phyloP scores from a whole-genome alignment of 108 stramenopile species.

The Parmales sp. region DNA sequence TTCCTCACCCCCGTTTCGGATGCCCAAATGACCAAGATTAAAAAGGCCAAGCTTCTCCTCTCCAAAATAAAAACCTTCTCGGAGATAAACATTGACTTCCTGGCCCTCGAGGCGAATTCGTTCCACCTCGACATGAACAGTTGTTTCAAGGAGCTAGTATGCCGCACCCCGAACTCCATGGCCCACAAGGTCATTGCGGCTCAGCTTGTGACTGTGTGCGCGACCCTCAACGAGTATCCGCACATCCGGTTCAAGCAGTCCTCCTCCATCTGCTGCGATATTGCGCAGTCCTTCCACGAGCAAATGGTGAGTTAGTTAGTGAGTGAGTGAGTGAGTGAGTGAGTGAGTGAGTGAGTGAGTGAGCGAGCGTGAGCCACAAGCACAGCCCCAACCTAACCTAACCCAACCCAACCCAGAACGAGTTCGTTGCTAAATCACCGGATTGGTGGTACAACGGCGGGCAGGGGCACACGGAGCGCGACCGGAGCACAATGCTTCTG shows the following conservation, averaged over 20 bases:
- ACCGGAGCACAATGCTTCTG: conserved; percentile 74
- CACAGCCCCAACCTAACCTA: too few species aligned
- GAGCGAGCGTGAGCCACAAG: too few species aligned
- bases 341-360: too few species aligned
- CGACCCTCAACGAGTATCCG: conserved; percentile 92
- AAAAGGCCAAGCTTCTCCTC: conserved; percentile 65
- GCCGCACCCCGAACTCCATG: conserved; percentile 20
- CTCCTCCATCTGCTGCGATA: conserved; percentile 42
- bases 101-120: conserved; percentile 71
- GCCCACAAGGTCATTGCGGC: conserved; percentile 41
- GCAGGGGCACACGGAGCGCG: conserved; percentile 47
- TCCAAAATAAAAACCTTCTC: conserved; percentile 52
- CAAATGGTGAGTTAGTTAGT: too few species aligned
- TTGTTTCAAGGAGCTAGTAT: conserved; percentile 35
- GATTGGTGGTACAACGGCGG: conserved; percentile 81
- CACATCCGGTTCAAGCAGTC: conserved; percentile 72
- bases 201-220: conserved; percentile 87
- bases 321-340: too few species aligned
- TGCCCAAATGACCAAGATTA: conserved; percentile 55
- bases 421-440: conserved; percentile 57
- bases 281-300: conserved; percentile 69
- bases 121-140: conserved; percentile 75
- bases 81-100: conserved; percentile 89
- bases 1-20: conserved; percentile 67
- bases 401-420: too few species aligned